phyloP scores from a whole-genome alignment of 2,329 filamentous ascomycete genomes.

The Cladophialophora yegresii region DNA sequence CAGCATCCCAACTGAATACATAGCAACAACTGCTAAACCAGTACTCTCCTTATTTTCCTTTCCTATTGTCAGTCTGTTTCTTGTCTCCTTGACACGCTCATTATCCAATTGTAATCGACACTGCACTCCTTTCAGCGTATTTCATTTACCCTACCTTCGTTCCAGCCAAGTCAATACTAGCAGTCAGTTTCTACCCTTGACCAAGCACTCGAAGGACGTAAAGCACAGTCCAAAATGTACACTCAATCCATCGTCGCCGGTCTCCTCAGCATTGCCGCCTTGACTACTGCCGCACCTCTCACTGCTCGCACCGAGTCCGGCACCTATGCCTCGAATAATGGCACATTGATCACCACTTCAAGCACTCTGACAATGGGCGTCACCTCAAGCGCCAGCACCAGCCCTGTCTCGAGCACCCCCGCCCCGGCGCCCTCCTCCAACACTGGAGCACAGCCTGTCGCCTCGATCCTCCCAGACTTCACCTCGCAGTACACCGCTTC shows the following conservation, averaged over 20 bases:
- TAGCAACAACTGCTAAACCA: slow-evolving; percentile 20
- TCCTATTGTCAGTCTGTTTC: slow-evolving; percentile 17
- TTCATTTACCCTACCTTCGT: not conserved
- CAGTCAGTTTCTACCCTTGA: not conserved
- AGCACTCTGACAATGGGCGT: too few relatives aligned
- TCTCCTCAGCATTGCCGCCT: slow-evolving; percentile 19
- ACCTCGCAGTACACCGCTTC: slow-evolving; percentile 38
- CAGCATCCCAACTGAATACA: slow-evolving; percentile 23
- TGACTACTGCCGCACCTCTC: slow-evolving; percentile 23
- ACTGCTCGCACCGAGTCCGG: slow-evolving; percentile 9
- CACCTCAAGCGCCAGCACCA: too few relatives aligned
- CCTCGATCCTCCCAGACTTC: slow-evolving; percentile 23
- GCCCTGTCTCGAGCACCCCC: not conserved
- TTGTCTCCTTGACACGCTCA: slow-evolving; percentile 25
- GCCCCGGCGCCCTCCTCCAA: too few relatives aligned
- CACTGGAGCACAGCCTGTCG: slow-evolving; percentile 21
- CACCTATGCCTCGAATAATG: not conserved
- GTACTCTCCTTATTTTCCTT: slow-evolving; percentile 23
- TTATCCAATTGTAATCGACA: slow-evolving; percentile 4
- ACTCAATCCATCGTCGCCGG: slow-evolving; percentile 17
- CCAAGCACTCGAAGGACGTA: not conserved
- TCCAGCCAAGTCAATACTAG: slow-evolving; percentile 4
- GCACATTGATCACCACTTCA: not conserved
- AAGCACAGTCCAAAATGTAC: slow-evolving; percentile 6
- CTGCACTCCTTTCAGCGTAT: not conserved